These are phyloP conservation scores for Neotropicomus parvogracilis DNA, from an alignment of 1,284 basidiomycete species.

Conservation along the genomic window DNA sequence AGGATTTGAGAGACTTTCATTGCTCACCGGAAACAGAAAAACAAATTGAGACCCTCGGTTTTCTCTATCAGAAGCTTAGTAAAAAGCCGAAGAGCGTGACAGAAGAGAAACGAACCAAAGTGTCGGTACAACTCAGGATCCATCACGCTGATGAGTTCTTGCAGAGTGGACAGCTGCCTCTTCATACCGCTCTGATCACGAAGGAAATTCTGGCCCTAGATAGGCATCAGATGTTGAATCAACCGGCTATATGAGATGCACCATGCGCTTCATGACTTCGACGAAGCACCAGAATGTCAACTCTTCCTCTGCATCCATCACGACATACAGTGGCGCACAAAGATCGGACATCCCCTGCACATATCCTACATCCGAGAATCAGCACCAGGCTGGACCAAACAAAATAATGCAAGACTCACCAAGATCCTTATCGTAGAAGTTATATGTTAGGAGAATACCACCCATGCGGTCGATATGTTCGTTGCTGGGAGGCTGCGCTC, in stretches of 20 bases:
- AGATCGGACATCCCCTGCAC: slow-evolving; percentile 98
- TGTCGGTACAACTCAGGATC: slow-evolving; percentile 91
- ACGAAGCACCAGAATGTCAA: slow-evolving; percentile 96
- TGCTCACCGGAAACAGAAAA: slow-evolving; percentile 92
- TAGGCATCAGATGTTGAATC: slow-evolving; percentile 5
- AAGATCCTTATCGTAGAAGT: slow-evolving; percentile 84
- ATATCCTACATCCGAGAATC: slow-evolving; percentile 54
- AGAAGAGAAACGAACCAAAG: slow-evolving; percentile 49
- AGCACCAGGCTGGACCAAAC: slow-evolving; percentile 10
- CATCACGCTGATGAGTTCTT: slow-evolving; percentile 89
- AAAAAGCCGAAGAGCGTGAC: not conserved
- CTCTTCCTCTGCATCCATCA: slow-evolving; percentile 85
- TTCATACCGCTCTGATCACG: slow-evolving; percentile 99
- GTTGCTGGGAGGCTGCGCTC: slow-evolving; percentile 81
- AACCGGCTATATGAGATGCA: slow-evolving; percentile 34
- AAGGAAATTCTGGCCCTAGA: slow-evolving; percentile 87
- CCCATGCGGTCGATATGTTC: slow-evolving; percentile 80
- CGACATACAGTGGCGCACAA: slow-evolving; percentile 89
- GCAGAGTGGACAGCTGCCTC: slow-evolving; percentile 83
- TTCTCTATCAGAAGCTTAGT: slow-evolving; percentile 56
- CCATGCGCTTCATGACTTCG: slow-evolving; percentile 93
- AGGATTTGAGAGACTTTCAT: not conserved
- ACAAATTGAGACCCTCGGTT: slow-evolving; percentile 88
- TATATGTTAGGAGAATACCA: slow-evolving; percentile 87
- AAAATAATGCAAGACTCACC: slow-evolving; percentile 49